Base-by-base conservation (phyloP, 192 early-diverging fungal genomes). In the Backusella liffmaniae region DNA sequence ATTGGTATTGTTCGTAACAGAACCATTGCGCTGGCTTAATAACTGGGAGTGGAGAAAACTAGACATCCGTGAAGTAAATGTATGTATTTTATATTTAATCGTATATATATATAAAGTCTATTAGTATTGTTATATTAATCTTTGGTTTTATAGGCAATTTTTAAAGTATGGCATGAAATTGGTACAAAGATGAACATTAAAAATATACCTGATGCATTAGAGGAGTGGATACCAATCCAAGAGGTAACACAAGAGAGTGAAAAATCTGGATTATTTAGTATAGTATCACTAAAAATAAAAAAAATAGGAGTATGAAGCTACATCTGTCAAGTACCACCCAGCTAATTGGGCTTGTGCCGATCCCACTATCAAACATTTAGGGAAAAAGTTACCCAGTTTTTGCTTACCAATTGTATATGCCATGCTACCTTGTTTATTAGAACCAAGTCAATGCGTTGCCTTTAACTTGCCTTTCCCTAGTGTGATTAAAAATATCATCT, bases 171-270 rank as follows among this genome's bases (percentile, higher is more conserved):
- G 78, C 16, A 18, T n/a, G 70, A 70, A 10, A 66, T 68, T 34
- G 85, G 85, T 4, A 30, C 67, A 23, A 53, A 75, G 16, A 86
- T 86, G 85, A 78, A 81, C 0, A 86, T 86, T 16, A 73, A 83
- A 66, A 78, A 81, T 78, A 84, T 86, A 16, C 85, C 84, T 13
- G 35, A 39, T 1, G 76, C 84, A 44, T 30, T 44, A 26, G 66
- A 81, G 10, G 82, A 76, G 18, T 29, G 85, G 6, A 65, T 72
- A 8, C 42, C 37, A 16, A 80, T 79, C 56, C 37, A 72, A 39
- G 62, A 83, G 79, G 85, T 85, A 84, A 73, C n/a, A 26, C 13
- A 18, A 68, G 36, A 34, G 36, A 46, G n/a, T 44, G 35, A 82
- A 77, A 49, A 15, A 21, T 15, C 18, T 16, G 35, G 18, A 49